phyloP scores from a whole-genome alignment of 73 alveolate genomes.

The Breviolum minutum region DNA sequence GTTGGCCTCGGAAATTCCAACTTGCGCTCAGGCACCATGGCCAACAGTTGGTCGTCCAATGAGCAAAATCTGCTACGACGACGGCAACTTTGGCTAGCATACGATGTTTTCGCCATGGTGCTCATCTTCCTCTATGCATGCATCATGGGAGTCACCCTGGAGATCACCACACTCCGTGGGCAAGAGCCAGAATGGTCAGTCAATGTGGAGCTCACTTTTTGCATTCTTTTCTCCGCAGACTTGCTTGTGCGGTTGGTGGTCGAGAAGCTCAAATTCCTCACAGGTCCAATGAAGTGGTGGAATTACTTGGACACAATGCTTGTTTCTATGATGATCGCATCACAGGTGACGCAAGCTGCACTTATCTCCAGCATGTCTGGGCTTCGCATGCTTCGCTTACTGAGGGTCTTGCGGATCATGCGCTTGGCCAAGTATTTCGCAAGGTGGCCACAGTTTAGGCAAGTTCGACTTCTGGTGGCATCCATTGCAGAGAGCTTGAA shows the following conservation, averaged over 20 bases:
- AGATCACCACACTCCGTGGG: not conserved
- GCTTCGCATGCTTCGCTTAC: conserved; percentile 57
- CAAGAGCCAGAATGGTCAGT: conserved; percentile 36
- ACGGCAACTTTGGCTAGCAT: conserved; percentile 14
- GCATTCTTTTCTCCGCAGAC: conserved; percentile 44
- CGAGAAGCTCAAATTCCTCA: not conserved
- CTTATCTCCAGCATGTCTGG: conserved; percentile 69
- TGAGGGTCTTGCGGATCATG: conserved; percentile 69
- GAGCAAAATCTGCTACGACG: not conserved
- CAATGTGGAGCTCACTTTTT: conserved; percentile 30
- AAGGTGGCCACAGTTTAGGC: conserved; percentile 79
- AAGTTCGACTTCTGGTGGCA: conserved; percentile 75
- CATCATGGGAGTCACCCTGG: conserved; percentile 65
- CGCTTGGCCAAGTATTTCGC: conserved; percentile 74
- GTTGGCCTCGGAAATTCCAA: conserved; percentile 36
- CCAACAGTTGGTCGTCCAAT: conserved; percentile 58
- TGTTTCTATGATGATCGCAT: conserved; percentile 50
- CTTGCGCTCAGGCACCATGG: conserved; percentile 22
- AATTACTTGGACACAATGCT: conserved; percentile 41
- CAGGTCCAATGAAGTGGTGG: conserved; percentile 78
- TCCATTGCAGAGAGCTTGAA: conserved; percentile 74
- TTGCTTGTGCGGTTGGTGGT: conserved; percentile 19
- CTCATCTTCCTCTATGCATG: conserved; percentile 65
- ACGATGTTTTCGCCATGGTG: conserved; percentile 34
- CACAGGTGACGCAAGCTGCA: conserved; percentile 42